A percentile compares a stretch with the other conserved stretches of the same genome.
phyloP scores from a whole-genome alignment of 768 basidiomycete genomes.

The Tulasnella sp. region DNA sequence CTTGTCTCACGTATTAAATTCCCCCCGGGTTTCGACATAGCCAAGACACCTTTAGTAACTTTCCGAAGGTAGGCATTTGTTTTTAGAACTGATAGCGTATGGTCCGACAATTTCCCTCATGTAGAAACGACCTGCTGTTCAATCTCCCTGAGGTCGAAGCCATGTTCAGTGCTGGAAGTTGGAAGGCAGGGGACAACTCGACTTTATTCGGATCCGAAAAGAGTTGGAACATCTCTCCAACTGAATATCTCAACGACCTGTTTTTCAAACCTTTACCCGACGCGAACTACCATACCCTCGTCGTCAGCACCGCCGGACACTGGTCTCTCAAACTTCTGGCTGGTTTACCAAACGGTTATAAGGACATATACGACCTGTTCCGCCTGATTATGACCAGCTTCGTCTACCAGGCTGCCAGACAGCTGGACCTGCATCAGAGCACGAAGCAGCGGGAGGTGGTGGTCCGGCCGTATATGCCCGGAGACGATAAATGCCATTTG shows the following conservation, averaged over 20 bases:
- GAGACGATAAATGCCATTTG: constrained; percentile 63
- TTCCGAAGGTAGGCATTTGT: constrained; percentile 45
- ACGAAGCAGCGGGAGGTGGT: constrained; percentile 46
- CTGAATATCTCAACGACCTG: constrained; percentile 50
- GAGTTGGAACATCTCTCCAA: constrained; percentile 52
- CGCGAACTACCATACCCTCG: constrained; percentile 56
- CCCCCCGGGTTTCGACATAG: constrained; percentile 54
- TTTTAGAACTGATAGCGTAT: not conserved
- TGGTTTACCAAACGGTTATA: constrained; percentile 49
- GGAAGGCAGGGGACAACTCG: constrained; percentile 35
- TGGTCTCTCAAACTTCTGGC: constrained; percentile 60
- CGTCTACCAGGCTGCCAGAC: constrained; percentile 51
- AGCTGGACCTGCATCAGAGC: constrained; percentile 38
- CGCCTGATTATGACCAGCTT: constrained; percentile 53
- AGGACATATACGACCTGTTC: constrained; percentile 56
- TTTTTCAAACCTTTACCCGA: constrained; percentile 50
- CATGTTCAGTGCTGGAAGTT: constrained; percentile 42
- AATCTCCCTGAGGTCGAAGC: constrained; percentile 48
- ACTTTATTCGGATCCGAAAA: constrained; percentile 55
- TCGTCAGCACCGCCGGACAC: constrained; percentile 64
- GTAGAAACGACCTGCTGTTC: constrained; percentile 55
- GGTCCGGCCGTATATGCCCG: constrained; percentile 59
- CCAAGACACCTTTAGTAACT: constrained; percentile 57
- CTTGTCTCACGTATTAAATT: constrained; percentile 45
- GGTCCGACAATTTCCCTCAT: not conserved